These are phyloP conservation scores for Tuber microsphaerosporum DNA, from an alignment of 495 filamentous ascomycete species.

Conservation along the genomic window DNA sequence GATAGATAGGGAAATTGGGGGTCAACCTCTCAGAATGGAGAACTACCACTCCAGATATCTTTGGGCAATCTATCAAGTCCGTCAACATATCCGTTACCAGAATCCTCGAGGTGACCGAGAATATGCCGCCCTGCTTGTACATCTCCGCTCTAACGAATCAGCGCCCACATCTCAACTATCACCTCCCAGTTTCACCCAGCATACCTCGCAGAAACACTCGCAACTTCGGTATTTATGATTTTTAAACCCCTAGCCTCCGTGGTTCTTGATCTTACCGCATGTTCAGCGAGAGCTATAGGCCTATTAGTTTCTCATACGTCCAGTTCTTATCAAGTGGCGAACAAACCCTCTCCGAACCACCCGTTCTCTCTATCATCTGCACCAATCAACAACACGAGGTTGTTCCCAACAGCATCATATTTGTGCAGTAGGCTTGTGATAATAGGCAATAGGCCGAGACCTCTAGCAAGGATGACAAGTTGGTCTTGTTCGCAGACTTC, in stretches of 20 bases:
- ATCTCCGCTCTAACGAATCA: conserved; percentile 62
- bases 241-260: conserved; percentile 75
- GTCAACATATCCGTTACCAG: conserved; percentile 87
- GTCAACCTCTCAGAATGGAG: conserved; percentile 73
- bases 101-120: conserved; percentile 94
- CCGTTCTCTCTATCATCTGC: conserved; percentile 89
- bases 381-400: conserved; percentile 80
- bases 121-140: conserved; percentile 80
- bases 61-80: conserved; percentile 68
- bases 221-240: conserved; percentile 88
- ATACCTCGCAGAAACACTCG: conserved; percentile 67
- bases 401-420: conserved; percentile 92
- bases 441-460: conserved; percentile 80
- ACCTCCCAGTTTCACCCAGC: background rate
- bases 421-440: conserved; percentile 92
- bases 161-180: conserved; percentile 27
- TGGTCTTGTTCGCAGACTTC: conserved; percentile 87
- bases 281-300: conserved; percentile 69
- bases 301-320: conserved; percentile 8
- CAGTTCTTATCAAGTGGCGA: background rate
- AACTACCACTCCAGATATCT: conserved; percentile 78
- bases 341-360: conserved; percentile 73
- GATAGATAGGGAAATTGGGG: background rate
- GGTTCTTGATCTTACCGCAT: conserved; percentile 73
- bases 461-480: conserved; percentile 81